Base-by-base conservation (phyloP, 306 rosid species). In the Malus domestica region DNA sequence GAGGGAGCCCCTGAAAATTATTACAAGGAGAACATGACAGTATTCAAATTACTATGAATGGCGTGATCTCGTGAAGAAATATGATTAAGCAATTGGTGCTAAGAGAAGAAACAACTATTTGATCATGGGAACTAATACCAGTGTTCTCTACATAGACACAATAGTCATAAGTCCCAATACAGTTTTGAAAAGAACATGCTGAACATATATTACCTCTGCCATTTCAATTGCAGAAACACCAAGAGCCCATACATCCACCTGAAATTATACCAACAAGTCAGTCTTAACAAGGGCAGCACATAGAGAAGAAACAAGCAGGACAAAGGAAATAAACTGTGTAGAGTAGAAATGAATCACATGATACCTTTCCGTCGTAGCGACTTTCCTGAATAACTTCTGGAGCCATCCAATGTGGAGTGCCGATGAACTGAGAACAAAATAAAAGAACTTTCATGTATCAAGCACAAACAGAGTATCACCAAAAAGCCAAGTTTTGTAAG, bases 381-480 rank as follows among this genome's bases (percentile, higher is more conserved):
- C 96, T 95, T 87, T 95, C 99, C 79, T 95, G 97, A 88, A 95
- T 95, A 79, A 95, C 97, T 88, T 95, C 97, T 1, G 97, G 99
- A 84, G 99, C 99, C 99, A 95, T 95, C 99, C 99, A 95, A 86
- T 95, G 99, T 51, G 99, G 99, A 54, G 97, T 95, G 78, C 99
- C 99, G 68, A 95, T 95, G 88, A 92, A 95, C 97, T 95, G 90
- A 35, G 81, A 83, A 72, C 79, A 80, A 79, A 61, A 82, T 29
- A 77, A 23, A 85, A 61, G 57, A 68, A 75, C 73, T 68, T 77
- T 73, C 73, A 52, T 40, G 67, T 52, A 77, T 64, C 73, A 80
- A 61, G 61, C 44, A n/a, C 33, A 54, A 78, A 27, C 13, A 35
- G 55, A 72, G 23, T 61, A 72, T 72, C 78, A 80, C 55, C 61